A percentile compares a stretch with the other conserved stretches of the same genome.
These are phyloP conservation scores for Hyaloscypha finlandica DNA, from an alignment of 495 filamentous ascomycete species.

Conservation along the genomic window DNA sequence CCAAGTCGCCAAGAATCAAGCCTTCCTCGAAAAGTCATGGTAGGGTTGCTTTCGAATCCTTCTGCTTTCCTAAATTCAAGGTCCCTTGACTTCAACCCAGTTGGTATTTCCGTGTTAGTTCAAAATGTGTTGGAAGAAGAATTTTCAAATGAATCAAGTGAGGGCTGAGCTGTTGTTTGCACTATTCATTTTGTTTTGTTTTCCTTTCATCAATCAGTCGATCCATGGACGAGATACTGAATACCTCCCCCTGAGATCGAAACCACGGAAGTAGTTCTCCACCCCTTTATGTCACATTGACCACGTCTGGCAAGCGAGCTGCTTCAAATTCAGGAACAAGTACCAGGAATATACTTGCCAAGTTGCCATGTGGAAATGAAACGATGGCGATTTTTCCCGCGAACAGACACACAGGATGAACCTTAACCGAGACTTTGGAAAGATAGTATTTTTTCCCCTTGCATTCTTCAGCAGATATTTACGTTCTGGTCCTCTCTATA, in stretches of 20 bases:
- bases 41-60: neutral
- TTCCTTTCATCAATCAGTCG: neutral
- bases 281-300: neutral
- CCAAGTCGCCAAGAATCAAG: too few relatives aligned
- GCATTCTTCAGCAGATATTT: too few relatives aligned
- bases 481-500: too few relatives aligned
- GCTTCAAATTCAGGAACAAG: neutral
- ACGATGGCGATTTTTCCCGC: neutral
- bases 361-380: neutral
- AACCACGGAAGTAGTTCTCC: neutral
- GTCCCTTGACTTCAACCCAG: neutral
- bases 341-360: neutral
- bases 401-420: too few relatives aligned
- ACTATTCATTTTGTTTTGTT: too few relatives aligned
- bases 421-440: too few relatives aligned
- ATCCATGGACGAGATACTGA: neutral
- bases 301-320: neutral
- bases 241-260: neutral
- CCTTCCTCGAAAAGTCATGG: neutral
- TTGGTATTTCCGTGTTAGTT: neutral
- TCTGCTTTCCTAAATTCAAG: neutral
- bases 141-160: too few relatives aligned
- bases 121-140: neutral
- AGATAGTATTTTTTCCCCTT: too few relatives aligned
- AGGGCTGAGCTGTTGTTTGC: too few relatives aligned